These are phyloP conservation scores for Casuarina equisetifolia DNA, from an alignment of 306 rosid genomes.

Conservation along the genomic window DNA sequence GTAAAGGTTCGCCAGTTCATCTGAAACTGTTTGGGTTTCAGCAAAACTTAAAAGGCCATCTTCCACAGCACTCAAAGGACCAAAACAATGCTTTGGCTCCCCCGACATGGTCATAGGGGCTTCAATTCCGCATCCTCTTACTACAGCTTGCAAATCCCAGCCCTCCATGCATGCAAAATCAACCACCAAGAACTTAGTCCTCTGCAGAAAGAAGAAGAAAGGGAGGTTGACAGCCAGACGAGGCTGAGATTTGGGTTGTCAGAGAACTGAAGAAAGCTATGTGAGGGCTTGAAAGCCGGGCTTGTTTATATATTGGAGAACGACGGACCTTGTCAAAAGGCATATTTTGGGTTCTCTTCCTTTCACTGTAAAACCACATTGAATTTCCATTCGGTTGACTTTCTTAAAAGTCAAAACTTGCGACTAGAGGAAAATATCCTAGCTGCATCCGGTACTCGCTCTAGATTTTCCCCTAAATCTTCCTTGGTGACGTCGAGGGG, in stretches of 20 bases:
- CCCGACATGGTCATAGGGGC: conserved; percentile 17
- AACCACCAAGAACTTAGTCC: conserved; percentile 14
- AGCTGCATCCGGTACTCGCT: conserved; percentile 27
- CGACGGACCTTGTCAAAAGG: not conserved
- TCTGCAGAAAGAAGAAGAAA: not conserved
- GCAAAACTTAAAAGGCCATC: conserved; percentile 44
- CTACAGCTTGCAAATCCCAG: conserved; percentile 90
- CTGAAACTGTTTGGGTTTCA: conserved; percentile 35
- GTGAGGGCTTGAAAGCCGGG: conserved; percentile 29
- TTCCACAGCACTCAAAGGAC: conserved; percentile 33
- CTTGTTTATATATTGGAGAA: conserved; percentile 29
- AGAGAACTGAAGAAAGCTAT: conserved; percentile 27
- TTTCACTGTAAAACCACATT: not conserved
- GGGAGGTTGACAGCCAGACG: not conserved
- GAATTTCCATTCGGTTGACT: conserved; percentile 54
- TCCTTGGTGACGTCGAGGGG: not conserved
- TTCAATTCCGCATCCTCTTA: conserved; percentile 52
- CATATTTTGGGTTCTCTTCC: conserved; percentile 17
- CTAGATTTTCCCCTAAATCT: not conserved
- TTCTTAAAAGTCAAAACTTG: conserved; percentile 41
- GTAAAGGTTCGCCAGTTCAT: conserved; percentile 61
- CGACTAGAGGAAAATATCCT: conserved; percentile 20
- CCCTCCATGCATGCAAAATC: conserved; percentile 46
- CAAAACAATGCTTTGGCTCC: conserved; percentile 17
- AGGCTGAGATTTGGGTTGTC: conserved; percentile 4